Evolutionary conservation across 768 basidiomycete genomes (phyloP).

Genomic region (Boletus patriciae): DNA sequence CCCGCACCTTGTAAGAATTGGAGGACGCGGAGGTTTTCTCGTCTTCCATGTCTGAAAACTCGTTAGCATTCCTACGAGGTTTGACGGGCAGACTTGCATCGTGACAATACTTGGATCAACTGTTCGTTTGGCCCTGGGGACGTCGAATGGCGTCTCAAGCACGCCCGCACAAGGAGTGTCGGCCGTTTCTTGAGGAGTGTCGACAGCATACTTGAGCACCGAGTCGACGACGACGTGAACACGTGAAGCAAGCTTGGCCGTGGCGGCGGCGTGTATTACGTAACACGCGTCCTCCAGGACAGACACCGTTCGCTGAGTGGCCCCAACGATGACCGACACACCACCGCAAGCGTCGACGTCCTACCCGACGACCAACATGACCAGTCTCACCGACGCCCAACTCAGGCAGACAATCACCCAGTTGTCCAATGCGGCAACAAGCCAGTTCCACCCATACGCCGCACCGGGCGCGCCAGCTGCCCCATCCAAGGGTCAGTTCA

Average conservation of each 20-base stretch:
- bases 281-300: slow-evolving; percentile 23
- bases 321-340: slow-evolving; percentile 29
- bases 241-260: background rate
- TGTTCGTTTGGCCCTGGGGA: slow-evolving; percentile 35
- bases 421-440: slow-evolving; percentile 40
- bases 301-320: background rate
- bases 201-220: slow-evolving; percentile 23
- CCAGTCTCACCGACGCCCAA: slow-evolving; percentile 59
- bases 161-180: slow-evolving; percentile 1
- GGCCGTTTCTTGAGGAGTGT: slow-evolving; percentile 9
- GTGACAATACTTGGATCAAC: slow-evolving; percentile 41
- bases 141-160: slow-evolving; percentile 19
- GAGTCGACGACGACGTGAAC: background rate
- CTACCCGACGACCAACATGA: slow-evolving; percentile 38
- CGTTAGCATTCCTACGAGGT: background rate
- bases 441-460: slow-evolving; percentile 37
- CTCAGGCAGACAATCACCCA: slow-evolving; percentile 63
- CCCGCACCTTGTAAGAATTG: slow-evolving; percentile 52
- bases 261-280: slow-evolving; percentile 14
- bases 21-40: slow-evolving; percentile 37
- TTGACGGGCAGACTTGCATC: slow-evolving; percentile 35
- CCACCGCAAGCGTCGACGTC: slow-evolving; percentile 27
- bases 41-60: slow-evolving; percentile 38
- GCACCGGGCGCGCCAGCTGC: slow-evolving; percentile 31
- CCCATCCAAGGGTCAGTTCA: slow-evolving; percentile 30